Evolutionary conservation across 768 basidiomycete species (phyloP).

Genomic region (Leccinum subtestaceum): DNA sequence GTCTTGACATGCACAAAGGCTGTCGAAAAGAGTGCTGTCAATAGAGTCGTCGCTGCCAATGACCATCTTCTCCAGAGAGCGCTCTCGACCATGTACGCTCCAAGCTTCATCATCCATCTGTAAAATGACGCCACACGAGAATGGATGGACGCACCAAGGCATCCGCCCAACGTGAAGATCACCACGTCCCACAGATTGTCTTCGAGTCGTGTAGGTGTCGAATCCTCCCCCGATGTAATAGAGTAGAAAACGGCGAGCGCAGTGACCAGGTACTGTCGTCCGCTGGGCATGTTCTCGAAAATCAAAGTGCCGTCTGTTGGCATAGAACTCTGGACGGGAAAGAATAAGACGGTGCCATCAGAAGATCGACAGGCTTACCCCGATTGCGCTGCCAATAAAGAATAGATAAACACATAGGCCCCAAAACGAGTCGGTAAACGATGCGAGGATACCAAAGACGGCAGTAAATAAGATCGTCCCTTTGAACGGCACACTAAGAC

Average conservation of each 20-base stretch:
- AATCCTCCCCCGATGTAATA: conserved; percentile 11
- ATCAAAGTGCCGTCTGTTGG: conserved; percentile 94
- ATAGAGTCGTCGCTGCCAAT: conserved; percentile 69
- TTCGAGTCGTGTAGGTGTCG: conserved; percentile 45
- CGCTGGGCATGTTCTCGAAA: conserved; percentile 88
- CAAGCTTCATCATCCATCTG: conserved; percentile 48
- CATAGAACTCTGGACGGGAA: conserved; percentile 72
- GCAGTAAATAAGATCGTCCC: conserved; percentile 88
- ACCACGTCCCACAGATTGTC: conserved; percentile 83
- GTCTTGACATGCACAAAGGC: conserved; percentile 61
- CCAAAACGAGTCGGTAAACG: conserved; percentile 66
- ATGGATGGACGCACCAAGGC: conserved; percentile 55
- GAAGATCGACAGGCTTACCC: conserved; percentile 49
- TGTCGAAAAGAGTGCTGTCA: conserved; percentile 72
- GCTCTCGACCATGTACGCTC: conserved; percentile 77
- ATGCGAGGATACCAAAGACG: conserved; percentile 79
- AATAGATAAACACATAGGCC: conserved; percentile 77
- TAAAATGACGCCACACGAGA: neutral
- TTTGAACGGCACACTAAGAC: conserved; percentile 89
- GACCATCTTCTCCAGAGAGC: conserved; percentile 69
- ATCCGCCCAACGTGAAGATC: conserved; percentile 80
- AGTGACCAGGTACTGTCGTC: conserved; percentile 90
- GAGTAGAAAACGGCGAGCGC: conserved; percentile 80
- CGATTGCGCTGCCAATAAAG: conserved; percentile 89
- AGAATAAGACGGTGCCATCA: neutral